Evolutionary conservation across 495 filamentous ascomycete genomes (phyloP), one percentile per base, ranked within the genome.

Genomic region (Hypoxylon rickii): DNA sequence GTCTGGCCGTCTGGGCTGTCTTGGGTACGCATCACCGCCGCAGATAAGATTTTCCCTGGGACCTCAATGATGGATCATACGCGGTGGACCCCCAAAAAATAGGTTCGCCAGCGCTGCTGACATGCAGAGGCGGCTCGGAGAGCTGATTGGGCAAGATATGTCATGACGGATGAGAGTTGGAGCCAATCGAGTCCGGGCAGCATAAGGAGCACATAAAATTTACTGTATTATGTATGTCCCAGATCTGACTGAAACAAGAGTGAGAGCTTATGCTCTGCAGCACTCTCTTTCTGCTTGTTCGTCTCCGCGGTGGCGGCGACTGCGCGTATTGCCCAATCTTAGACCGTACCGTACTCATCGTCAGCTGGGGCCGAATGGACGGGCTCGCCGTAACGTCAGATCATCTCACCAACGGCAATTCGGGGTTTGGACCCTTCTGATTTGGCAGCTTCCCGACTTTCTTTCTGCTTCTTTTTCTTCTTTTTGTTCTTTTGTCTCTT

Each of bases 201-300:
- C 20, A 61, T 37, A 22, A 56, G 38, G 33, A 39, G 39, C 15
- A 44, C 29, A 46, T 56, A 57, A 57, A 51, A 47, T 56, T 38
- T 47, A 49, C 34, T 42, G 53, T 42, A 40, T 12, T 31, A 31
- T 7, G 32, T 49, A 56, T 63, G 61, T 66, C 52, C 62, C 58
- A 68, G 65, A 68, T 68, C 65, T 65, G 62, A 66, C 65, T 65
- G 65, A 68, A 62, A 68, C 65, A 60, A 46, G 44, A 51, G 26
- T 31, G 20, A 17, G 48, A 58, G 48, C 53, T 46, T 63, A 60
- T 60, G 54, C 51, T 55, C 61, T 55, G 61, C 61, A 63, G 53
- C 53, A 59, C 48, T 47, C 43, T 38, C 15, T 45, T 42, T 49
- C 51, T 44, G n/a, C n/a, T 37, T 53, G 42, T 63, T 51, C 52